phyloP scores from a whole-genome alignment of 1,139 yeast species.

The Kluyveromyces sp. region DNA sequence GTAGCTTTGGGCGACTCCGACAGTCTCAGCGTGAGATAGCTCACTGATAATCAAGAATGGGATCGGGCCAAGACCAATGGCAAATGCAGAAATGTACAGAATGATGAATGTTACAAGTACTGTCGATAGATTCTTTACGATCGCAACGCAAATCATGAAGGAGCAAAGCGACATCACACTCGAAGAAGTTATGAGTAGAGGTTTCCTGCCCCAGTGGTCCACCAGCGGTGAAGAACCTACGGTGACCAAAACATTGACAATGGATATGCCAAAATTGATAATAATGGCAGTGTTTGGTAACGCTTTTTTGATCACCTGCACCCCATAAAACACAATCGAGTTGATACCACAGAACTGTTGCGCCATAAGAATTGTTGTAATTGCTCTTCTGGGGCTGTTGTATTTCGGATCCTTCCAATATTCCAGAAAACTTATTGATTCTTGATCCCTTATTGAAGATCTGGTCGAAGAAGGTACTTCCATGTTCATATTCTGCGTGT shows the following conservation, averaged over 20 bases:
- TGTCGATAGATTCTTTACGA: conserved; percentile 42
- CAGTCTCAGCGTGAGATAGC: conserved; percentile 71
- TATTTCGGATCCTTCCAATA: conserved; percentile 50
- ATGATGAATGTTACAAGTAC: conserved; percentile 63
- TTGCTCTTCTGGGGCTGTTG: conserved; percentile 53
- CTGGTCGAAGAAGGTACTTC: conserved; percentile 7
- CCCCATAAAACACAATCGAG: conserved; percentile 88
- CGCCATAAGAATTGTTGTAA: conserved; percentile 69
- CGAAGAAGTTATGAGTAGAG: conserved; percentile 59
- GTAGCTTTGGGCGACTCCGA: conserved; percentile 84
- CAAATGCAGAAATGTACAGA: conserved; percentile 73
- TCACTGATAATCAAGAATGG: conserved; percentile 89
- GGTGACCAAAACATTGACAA: conserved; percentile 67
- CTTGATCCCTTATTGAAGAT: conserved; percentile 4
- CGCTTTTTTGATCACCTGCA: conserved; percentile 60
- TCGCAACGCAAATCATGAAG: conserved; percentile 59
- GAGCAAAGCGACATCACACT: conserved; percentile 65
- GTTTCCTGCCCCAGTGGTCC: conserved; percentile 70
- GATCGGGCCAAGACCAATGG: conserved; percentile 89
- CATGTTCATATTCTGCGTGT: neutral
- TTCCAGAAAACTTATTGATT: conserved; percentile 24
- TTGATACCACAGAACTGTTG: conserved; percentile 94
- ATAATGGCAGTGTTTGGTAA: conserved; percentile 60
- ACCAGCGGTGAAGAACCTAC: conserved; percentile 63
- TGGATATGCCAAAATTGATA: conserved; percentile 68